These are phyloP conservation scores for Phlegmacium glaucopus DNA, from an alignment of 768 basidiomycete genomes.

Conservation along the genomic window DNA sequence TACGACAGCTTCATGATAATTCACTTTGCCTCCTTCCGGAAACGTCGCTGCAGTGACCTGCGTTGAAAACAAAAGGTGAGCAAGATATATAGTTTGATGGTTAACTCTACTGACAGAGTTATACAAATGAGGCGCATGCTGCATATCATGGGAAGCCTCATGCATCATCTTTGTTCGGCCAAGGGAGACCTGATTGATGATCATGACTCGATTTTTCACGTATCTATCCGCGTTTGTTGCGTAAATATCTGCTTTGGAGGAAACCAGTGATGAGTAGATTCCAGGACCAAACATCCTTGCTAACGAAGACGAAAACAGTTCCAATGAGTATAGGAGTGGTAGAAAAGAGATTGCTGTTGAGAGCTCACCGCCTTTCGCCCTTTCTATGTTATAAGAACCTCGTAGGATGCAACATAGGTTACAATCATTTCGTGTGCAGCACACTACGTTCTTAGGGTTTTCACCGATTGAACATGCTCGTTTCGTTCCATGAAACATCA, in stretches of 20 bases:
- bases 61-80: neutral
- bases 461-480: constrained; percentile 22
- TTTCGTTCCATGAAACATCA: constrained; percentile 26
- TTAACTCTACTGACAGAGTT: constrained; percentile 19
- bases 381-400: constrained; percentile 28
- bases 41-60: constrained; percentile 26
- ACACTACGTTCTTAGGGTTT: constrained; percentile 9
- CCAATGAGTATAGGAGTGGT: neutral
- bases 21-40: constrained; percentile 23
- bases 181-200: constrained; percentile 27
- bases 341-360: neutral
- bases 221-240: constrained; percentile 9
- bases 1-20: constrained; percentile 27
- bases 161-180: constrained; percentile 24
- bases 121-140: constrained; percentile 25
- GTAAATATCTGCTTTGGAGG: constrained; percentile 27
- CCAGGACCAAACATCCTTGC: constrained; percentile 29
- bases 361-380: constrained; percentile 19
- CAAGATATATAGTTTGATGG: neutral
- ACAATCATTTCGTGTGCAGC: constrained; percentile 16
- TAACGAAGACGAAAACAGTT: neutral
- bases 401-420: constrained; percentile 23
- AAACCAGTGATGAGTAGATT: constrained; percentile 25
- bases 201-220: constrained; percentile 17
- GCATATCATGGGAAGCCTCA: constrained; percentile 22